Base-by-base conservation (phyloP, 352 stramenopile genomes). In the Phytophthora fragariae region DNA sequence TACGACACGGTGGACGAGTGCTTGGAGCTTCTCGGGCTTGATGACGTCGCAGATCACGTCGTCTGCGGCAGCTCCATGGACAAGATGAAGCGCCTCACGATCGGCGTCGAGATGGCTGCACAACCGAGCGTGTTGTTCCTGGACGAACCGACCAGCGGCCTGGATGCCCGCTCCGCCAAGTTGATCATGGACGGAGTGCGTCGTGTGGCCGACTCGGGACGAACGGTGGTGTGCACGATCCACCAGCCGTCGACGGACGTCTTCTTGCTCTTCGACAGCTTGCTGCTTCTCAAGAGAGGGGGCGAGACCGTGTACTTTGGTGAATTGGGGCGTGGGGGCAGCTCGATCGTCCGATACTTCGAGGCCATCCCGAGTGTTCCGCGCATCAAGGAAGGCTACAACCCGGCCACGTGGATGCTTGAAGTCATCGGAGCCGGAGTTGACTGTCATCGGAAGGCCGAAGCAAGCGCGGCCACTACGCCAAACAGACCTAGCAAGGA, bases 241-340 rank as follows among this genome's bases (percentile, higher is more conserved):
- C 53, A 46, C 15, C 53, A 59, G 53, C 53, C 53, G 7, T 59
- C 53, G 14, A 46, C 53, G 14, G 53, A 44, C 17, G 29, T 59
- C 11, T 59, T 59, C 27, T 59, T 44, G 15, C 53, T 59, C 14
- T 59, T 59, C 29, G 53, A 59, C 27, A 59, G 15, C 11, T 59
- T 59, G 53, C 27, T 59, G 53, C 53, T 59, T 5, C 27, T 59
- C 19, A 59, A 39, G 15, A 29, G 29, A 5, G 53, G 53, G 2
- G 53, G 53, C 27, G 53, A 59, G 29, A 59, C 53, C 6, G 53
- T 59, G 29, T 59, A 59, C 53, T 59, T 59, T 46, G 53, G 53
- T 14, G 53, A 59, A 4, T 17, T 59, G 7, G 53, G 53, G n/a
- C 53, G 12, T 44, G 27, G 17, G 37, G 53, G 53, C 29, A 44